These are phyloP conservation scores for Panellus pusillus DNA, from an alignment of 768 basidiomycete genomes.

Conservation along the genomic window DNA sequence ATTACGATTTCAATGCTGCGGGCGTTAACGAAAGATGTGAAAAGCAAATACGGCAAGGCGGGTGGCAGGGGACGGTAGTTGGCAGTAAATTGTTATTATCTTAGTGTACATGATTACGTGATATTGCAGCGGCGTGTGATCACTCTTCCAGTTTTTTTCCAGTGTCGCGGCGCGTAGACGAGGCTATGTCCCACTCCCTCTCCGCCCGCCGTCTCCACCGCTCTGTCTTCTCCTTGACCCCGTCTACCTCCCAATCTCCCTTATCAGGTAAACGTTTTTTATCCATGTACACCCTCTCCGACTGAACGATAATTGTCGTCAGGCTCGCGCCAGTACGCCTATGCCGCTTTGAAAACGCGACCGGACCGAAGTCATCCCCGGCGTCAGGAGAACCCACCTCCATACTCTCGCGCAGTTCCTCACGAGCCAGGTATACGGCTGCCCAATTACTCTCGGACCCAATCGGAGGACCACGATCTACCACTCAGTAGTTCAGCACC, in stretches of 20 bases:
- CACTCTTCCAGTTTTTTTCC: not conserved
- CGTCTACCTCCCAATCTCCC: not conserved
- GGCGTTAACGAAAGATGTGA: constrained; percentile 54
- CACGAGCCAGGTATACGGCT: constrained; percentile 14
- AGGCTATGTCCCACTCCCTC: constrained; percentile 18
- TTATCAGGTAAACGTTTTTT: constrained; percentile 9
- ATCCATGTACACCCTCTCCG: not conserved
- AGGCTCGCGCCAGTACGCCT: constrained; percentile 17
- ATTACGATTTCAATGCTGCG: constrained; percentile 70
- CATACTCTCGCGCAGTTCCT: constrained; percentile 8
- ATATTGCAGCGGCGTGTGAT: constrained; percentile 1
- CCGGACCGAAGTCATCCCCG: constrained; percentile 6
- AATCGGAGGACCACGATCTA: constrained; percentile 2
- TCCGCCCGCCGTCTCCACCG: constrained; percentile 22
- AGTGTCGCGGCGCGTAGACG: constrained; percentile 5
- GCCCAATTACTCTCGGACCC: constrained; percentile 2
- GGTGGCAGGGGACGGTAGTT: constrained; percentile 10
- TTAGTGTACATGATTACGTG: constrained; percentile 1
- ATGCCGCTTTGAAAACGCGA: constrained; percentile 21
- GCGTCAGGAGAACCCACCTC: constrained; percentile 11
- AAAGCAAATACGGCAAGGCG: constrained; percentile 40
- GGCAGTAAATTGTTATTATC: not conserved
- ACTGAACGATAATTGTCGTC: not conserved
- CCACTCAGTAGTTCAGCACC: not conserved
- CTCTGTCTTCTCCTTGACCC: constrained; percentile 12